phyloP scores from a whole-genome alignment of 116 monocot species.

The Cymodocea nodosa region DNA sequence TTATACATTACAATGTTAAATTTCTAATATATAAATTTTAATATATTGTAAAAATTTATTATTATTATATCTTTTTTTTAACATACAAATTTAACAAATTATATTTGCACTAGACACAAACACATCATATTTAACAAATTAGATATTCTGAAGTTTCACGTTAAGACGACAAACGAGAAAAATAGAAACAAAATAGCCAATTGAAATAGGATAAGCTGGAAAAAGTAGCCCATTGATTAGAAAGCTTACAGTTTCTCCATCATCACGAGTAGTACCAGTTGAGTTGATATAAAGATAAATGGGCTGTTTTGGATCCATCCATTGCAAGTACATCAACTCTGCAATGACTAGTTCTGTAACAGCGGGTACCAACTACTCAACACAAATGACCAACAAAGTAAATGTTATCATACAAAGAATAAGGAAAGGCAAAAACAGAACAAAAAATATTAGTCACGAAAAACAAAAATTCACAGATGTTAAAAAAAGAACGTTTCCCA shows the following conservation, averaged over 20 bases:
- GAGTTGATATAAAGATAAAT: slow-evolving; percentile 95
- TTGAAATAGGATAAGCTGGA: not conserved
- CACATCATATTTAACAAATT: too few relatives aligned
- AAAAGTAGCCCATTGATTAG: too few relatives aligned
- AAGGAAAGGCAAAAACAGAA: not conserved
- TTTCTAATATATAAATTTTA: too few relatives aligned
- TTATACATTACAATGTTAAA: too few relatives aligned
- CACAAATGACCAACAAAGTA: slow-evolving; percentile 8
- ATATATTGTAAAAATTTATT: too few relatives aligned
- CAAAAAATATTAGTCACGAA: not conserved
- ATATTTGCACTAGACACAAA: too few relatives aligned
- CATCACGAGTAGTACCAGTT: slow-evolving; percentile 88
- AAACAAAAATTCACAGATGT: not conserved
- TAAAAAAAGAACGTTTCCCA: not conserved
- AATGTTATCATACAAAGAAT: not conserved
- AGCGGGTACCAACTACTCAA: slow-evolving; percentile 66
- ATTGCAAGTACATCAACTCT: slow-evolving; percentile 81
- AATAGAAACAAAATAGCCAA: not conserved
- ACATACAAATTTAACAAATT: too few relatives aligned
- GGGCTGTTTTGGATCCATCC: slow-evolving; percentile 83
- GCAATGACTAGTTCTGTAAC: slow-evolving; percentile 86
- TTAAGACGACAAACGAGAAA: not conserved
- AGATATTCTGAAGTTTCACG: not conserved
- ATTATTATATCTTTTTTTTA: too few relatives aligned
- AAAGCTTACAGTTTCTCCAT: slow-evolving; percentile 83